These are phyloP conservation scores for Aureobasidium sp. DNA, from an alignment of 2,329 filamentous ascomycete genomes.

Conservation along the genomic window DNA sequence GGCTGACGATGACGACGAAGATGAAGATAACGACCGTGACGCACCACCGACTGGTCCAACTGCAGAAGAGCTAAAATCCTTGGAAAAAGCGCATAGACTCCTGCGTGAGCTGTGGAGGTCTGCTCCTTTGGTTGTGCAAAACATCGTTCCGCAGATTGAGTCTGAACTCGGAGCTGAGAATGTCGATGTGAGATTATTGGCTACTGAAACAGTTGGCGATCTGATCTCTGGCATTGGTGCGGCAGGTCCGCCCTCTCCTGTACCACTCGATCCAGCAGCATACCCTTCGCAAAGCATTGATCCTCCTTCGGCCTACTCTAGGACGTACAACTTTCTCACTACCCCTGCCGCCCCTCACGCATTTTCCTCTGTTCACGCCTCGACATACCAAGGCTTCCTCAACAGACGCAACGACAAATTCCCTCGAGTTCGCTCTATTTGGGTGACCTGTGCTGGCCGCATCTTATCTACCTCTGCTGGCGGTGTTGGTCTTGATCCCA, in stretches of 20 bases:
- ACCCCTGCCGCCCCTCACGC: conserved; percentile 82
- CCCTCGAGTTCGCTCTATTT: conserved; percentile 71
- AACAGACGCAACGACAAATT: conserved; percentile 83
- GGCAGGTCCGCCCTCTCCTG: conserved; percentile 70
- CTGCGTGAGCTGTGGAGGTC: conserved; percentile 92
- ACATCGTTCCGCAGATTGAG: conserved; percentile 89
- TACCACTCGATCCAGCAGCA: conserved; percentile 68
- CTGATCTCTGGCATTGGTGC: conserved; percentile 91
- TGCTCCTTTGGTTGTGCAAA: conserved; percentile 77
- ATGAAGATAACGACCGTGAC: conserved; percentile 37
- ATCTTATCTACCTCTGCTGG: conserved; percentile 89
- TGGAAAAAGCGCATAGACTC: conserved; percentile 81
- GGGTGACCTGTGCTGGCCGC: conserved; percentile 75
- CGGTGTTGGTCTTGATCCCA: conserved; percentile 75
- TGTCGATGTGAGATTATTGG: conserved; percentile 73
- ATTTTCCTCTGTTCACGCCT: conserved; percentile 73
- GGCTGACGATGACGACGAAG: conserved; percentile 36
- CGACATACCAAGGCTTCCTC: conserved; percentile 76
- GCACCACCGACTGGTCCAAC: conserved; percentile 55
- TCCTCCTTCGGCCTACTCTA: conserved; percentile 35
- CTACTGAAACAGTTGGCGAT: conserved; percentile 90
- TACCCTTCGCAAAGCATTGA: conserved; percentile 65
- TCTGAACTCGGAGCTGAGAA: conserved; percentile 89
- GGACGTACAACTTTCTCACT: conserved; percentile 56
- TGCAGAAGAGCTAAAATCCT: conserved; percentile 77